Evolutionary conservation across 495 filamentous ascomycete species (phyloP).

Genomic region (Trichocladium antarcticum): DNA sequence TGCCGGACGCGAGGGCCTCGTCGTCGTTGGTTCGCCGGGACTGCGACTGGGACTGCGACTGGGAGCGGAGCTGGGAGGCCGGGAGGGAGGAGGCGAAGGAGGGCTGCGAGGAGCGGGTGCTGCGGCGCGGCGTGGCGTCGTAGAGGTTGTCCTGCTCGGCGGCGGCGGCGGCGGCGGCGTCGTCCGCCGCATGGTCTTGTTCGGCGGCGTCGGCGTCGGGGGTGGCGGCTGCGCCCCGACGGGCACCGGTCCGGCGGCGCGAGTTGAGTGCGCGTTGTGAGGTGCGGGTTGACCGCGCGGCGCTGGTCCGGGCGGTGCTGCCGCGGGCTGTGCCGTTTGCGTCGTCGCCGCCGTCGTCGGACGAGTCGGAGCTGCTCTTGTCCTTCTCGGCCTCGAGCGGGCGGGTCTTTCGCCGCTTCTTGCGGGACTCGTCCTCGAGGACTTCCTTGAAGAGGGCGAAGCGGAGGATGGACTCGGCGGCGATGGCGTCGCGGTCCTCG

Average conservation of each 20-base stretch:
- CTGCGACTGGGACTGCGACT: slow-evolving; percentile 22
- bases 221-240: slow-evolving; percentile 6
- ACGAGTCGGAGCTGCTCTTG: slow-evolving; percentile 20
- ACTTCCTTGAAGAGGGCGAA: slow-evolving; percentile 99
- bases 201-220: slow-evolving; percentile 7
- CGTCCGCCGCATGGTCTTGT: slow-evolving; percentile 3
- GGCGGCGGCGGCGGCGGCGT: slow-evolving; percentile 15
- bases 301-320: slow-evolving; percentile 13
- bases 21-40: slow-evolving; percentile 24
- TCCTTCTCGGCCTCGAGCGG: slow-evolving; percentile 27
- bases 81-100: slow-evolving; percentile 40
- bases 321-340: slow-evolving; percentile 23
- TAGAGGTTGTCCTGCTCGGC: slow-evolving; percentile 28
- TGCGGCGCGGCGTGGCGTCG: slow-evolving; percentile 31
- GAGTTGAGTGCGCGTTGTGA: slow-evolving; percentile 23
- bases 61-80: slow-evolving; percentile 33
- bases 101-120: slow-evolving; percentile 30
- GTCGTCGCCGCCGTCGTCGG: slow-evolving; percentile 30
- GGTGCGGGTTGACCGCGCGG: slow-evolving; percentile 19
- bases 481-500: slow-evolving; percentile 78
- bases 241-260: slow-evolving; percentile 16
- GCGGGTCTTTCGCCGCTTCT: slow-evolving; percentile 51
- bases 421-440: slow-evolving; percentile 73
- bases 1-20: slow-evolving; percentile 25
- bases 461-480: slow-evolving; percentile 80